Evolutionary conservation across 768 basidiomycete genomes (phyloP).

Genomic region (Pleurotus tuoliensis): DNA sequence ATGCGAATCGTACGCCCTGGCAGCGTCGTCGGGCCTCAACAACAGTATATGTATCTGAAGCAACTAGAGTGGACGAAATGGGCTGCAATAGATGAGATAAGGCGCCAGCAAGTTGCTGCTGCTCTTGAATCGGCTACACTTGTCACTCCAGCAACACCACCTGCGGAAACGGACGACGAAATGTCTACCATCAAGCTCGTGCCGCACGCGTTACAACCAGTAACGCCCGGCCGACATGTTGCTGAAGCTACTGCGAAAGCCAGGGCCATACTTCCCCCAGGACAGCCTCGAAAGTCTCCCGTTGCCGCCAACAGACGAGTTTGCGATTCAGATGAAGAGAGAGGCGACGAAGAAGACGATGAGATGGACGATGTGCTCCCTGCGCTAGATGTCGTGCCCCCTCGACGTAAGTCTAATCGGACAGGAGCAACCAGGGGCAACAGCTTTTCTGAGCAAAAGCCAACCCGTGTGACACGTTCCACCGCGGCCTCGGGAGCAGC

Average conservation of each 20-base stretch:
- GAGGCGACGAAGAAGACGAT: slow-evolving; percentile 66
- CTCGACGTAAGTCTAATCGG: slow-evolving; percentile 35
- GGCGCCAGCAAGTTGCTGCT: slow-evolving; percentile 40
- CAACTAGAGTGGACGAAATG: slow-evolving; percentile 93
- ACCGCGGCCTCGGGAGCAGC: slow-evolving; percentile 53
- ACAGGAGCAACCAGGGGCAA: slow-evolving; percentile 39
- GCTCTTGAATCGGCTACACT: slow-evolving; percentile 36
- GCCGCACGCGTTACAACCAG: slow-evolving; percentile 51
- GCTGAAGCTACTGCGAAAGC: slow-evolving; percentile 68
- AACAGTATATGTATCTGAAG: slow-evolving; percentile 94
- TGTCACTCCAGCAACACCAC: slow-evolving; percentile 76
- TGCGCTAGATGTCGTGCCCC: slow-evolving; percentile 49
- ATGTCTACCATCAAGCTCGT: slow-evolving; percentile 21
- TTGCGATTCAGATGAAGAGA: slow-evolving; percentile 29
- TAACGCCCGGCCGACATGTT: slow-evolving; percentile 78
- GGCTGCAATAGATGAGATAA: slow-evolving; percentile 82
- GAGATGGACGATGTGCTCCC: slow-evolving; percentile 64
- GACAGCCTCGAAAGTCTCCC: slow-evolving; percentile 87
- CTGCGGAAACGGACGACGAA: slow-evolving; percentile 72
- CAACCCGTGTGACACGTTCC: slow-evolving; percentile 71
- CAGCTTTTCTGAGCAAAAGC: slow-evolving; percentile 68
- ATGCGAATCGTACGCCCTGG: slow-evolving; percentile 98
- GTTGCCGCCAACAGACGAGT: slow-evolving; percentile 58
- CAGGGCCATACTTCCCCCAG: slow-evolving; percentile 68
- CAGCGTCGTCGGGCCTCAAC: slow-evolving; percentile 87